These are phyloP conservation scores for Glarea lozoyensis DNA, from an alignment of 495 filamentous ascomycete species.

Conservation along the genomic window DNA sequence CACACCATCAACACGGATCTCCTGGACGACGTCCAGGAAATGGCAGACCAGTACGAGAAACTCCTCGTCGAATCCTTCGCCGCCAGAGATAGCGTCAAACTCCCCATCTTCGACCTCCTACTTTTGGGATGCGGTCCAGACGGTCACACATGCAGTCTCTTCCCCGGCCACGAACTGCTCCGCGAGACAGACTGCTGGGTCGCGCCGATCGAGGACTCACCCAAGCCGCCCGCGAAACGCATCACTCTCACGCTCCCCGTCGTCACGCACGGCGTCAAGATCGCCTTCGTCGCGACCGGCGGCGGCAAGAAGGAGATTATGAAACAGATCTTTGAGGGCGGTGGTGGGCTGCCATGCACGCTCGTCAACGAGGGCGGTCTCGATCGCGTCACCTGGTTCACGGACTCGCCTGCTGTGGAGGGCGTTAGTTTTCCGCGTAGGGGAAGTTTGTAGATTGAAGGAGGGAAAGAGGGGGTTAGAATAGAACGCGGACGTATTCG, in stretches of 20 bases:
- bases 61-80: constrained; percentile 75
- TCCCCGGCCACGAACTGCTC: constrained; percentile 80
- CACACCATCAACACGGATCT: constrained; percentile 65
- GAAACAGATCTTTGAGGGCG: constrained; percentile 84
- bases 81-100: constrained; percentile 74
- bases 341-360: constrained; percentile 67
- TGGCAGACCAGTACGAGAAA: constrained; percentile 91
- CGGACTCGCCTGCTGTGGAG: constrained; percentile 72
- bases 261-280: constrained; percentile 68
- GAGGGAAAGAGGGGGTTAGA: not conserved
- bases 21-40: constrained; percentile 77
- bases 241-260: constrained; percentile 91
- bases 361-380: constrained; percentile 76
- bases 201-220: constrained; percentile 78
- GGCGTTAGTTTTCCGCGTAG: constrained; percentile 72
- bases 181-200: constrained; percentile 91
- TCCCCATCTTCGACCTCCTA: constrained; percentile 90
- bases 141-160: constrained; percentile 93
- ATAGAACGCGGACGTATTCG: too few relatives aligned
- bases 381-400: constrained; percentile 92
- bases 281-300: constrained; percentile 89
- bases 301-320: constrained; percentile 82
- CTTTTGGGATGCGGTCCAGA: constrained; percentile 91
- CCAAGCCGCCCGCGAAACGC: constrained; percentile 84
- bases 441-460: constrained; percentile 17